Evolutionary conservation across 2,329 filamentous ascomycete genomes (phyloP), one percentile per base, ranked within the genome.

Genomic region (Sarocladium oryzae): DNA sequence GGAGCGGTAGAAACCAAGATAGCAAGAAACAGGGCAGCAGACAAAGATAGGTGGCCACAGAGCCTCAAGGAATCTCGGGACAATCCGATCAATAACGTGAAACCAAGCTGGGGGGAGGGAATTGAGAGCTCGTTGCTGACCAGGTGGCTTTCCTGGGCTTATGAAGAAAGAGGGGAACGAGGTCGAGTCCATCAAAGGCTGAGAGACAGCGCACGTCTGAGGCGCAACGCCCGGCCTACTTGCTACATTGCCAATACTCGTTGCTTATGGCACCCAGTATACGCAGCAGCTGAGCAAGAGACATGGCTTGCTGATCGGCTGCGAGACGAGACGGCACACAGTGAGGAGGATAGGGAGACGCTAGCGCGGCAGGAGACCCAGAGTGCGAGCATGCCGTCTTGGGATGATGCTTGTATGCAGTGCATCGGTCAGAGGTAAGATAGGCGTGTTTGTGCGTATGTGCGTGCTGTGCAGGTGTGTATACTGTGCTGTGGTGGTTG

Each of bases 301-400:
- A 48, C 43, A 48, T 48, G 43, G 43, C 43, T 30, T 33, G 28
- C 24, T 48, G 43, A 48, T 48, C 43, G 43, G n/a, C 24, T 21
- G 26, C 43, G 21, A 30, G 26, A 20, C 26, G 28, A 26, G 26
- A 20, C 26, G 28, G 43, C n/a, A 32, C 43, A 48, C 11, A 16
- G 43, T 48, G 43, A 48, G 43, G 26, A 48, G 10, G 5, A 16
- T 9, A 48, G 32, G 43, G 43, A 26, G 43, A 30, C 43, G 43
- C 43, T 48, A 48, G 33, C 2, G 28, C 26, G 21, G 28, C 21
- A 33, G 13, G 21, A 18, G 26, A 20, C 26, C 24, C 6, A 33
- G n/a, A 11, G 7, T 9, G 21, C 28, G 28, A 48, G 43, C 8
- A 43, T 43, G 40, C 40, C 11, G 26, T 48, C 24, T 48, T 48